phyloP scores from a whole-genome alignment of 805 yeast species.

The Peterozyma toletana region DNA sequence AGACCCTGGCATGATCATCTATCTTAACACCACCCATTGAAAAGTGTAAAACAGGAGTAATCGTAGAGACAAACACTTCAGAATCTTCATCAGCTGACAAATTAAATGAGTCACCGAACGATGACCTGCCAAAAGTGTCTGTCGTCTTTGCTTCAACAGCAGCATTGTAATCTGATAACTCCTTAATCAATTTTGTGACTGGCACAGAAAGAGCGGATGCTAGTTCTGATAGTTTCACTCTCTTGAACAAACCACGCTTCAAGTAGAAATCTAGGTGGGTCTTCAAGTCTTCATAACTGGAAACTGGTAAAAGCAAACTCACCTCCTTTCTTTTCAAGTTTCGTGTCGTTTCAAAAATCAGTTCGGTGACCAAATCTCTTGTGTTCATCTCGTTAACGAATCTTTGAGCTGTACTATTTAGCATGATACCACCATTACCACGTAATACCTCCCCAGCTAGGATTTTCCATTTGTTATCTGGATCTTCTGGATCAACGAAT shows the following conservation, averaged over 20 bases:
- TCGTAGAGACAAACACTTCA: conserved; percentile 36
- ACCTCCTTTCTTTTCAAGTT: conserved; percentile 21
- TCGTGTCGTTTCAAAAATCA: conserved; percentile 20
- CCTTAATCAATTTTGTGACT: conserved; percentile 15
- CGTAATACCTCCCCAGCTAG: conserved; percentile 55
- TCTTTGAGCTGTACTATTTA: conserved; percentile 38
- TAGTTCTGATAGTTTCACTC: conserved; percentile 20
- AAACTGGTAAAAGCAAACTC: conserved; percentile 30
- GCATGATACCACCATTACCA: conserved; percentile 50
- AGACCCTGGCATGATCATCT: conserved; percentile 31
- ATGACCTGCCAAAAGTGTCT: conserved; percentile 29
- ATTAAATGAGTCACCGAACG: conserved; percentile 18
- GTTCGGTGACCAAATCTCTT: conserved; percentile 43
- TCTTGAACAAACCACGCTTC: conserved; percentile 26
- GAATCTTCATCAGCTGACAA: conserved; percentile 12
- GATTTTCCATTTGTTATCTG: conserved; percentile 38
- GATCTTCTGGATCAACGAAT: conserved; percentile 37
- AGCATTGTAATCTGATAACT: conserved; percentile 9
- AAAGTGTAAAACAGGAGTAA: conserved; percentile 59
- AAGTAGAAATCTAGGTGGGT: conserved; percentile 46
- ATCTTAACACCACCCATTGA: conserved; percentile 30
- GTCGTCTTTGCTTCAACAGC: background rate
- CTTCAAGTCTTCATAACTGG: conserved; percentile 35
- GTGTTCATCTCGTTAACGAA: conserved; percentile 49
- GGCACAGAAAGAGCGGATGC: conserved; percentile 18